Percentiles rank a stretch among this genome's conserved stretches.
Conservation (phyloP, 495 filamentous ascomycete species). For the Tuber aestivum region DNA sequence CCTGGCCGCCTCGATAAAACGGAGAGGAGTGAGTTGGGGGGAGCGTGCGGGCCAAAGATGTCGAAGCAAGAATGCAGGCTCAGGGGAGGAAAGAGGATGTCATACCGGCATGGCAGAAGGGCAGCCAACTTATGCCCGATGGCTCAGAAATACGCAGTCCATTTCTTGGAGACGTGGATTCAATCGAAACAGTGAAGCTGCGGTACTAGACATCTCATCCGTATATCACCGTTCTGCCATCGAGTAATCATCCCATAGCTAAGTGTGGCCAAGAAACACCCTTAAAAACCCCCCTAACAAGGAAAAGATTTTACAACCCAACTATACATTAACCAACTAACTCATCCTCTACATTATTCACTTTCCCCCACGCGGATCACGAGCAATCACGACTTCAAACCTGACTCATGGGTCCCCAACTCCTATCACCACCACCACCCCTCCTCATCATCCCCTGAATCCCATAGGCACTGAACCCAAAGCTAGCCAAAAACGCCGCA, state of each 20-base stretch:
- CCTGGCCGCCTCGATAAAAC: not conserved
- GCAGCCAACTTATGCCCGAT: not conserved
- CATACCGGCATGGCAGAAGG: not conserved
- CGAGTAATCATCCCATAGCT: not conserved
- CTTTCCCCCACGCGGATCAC: not conserved
- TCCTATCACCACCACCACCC: conserved; percentile 7
- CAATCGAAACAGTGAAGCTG: not conserved
- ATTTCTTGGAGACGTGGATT: not conserved
- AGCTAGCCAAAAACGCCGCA: conserved; percentile 27
- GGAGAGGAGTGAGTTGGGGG: no score
- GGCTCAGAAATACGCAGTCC: not conserved
- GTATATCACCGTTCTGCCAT: not conserved
- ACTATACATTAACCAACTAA: not conserved
- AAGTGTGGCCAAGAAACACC: not conserved
- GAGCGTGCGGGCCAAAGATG: no score
- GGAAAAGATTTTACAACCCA: not conserved
- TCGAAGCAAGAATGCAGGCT: no score
- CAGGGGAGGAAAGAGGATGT: not conserved
- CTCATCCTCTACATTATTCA: not conserved
- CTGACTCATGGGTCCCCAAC: conserved; percentile 21
- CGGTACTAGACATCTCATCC: not conserved
- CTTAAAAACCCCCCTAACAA: not conserved
- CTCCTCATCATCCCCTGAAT: conserved; percentile 3
- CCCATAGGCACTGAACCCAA: conserved; percentile 23
- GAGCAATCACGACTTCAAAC: conserved; percentile 11